phyloP scores from a whole-genome alignment of 225 moss, liverwort and hornwort species.

The Climacium dendroides region DNA sequence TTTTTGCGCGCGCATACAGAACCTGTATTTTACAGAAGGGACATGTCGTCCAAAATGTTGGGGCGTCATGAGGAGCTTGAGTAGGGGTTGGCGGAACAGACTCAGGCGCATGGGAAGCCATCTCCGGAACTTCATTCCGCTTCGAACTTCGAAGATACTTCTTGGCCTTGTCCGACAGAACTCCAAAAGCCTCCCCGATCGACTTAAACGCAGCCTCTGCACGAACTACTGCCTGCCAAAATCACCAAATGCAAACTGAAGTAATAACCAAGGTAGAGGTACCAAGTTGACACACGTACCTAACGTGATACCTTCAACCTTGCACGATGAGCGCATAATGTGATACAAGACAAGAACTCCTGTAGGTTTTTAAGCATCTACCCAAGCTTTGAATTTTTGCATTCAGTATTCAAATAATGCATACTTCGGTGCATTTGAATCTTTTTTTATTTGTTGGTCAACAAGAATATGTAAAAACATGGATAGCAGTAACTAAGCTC shows the following conservation, averaged over 20 bases:
- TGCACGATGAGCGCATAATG: background rate
- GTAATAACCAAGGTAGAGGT: background rate
- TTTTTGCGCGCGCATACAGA: slow-evolving; percentile 36
- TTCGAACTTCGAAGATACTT: slow-evolving; percentile 47
- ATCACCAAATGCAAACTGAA: background rate
- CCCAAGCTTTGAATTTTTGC: background rate
- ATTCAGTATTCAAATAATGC: background rate
- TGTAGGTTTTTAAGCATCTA: background rate
- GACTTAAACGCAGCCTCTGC: slow-evolving; percentile 75
- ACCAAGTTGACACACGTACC: background rate
- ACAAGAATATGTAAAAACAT: background rate
- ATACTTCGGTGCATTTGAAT: background rate
- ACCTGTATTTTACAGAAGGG: slow-evolving; percentile 60
- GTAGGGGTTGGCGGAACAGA: background rate
- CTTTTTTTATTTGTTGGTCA: background rate
- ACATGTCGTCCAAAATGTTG: slow-evolving; percentile 71
- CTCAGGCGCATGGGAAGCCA: background rate
- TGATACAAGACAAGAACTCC: background rate
- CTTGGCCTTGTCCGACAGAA: slow-evolving; percentile 58
- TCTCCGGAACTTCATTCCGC: background rate
- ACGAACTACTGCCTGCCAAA: background rate
- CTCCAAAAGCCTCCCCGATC: background rate
- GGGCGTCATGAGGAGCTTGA: background rate
- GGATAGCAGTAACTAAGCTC: background rate
- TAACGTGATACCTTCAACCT: background rate